phyloP scores from a whole-genome alignment of 257 asterid species.

The Ophiorrhiza pumila region DNA sequence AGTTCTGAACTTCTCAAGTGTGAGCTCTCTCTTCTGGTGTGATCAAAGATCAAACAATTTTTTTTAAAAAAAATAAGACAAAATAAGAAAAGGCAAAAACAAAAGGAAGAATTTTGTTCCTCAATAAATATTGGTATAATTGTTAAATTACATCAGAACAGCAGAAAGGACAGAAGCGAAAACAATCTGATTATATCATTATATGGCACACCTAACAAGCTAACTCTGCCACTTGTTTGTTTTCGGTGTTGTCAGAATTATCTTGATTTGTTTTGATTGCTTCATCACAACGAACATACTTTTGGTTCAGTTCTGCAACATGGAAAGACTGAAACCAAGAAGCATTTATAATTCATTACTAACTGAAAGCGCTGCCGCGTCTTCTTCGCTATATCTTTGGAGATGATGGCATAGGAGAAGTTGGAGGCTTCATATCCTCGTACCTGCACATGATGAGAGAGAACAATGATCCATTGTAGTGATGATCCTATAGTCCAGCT shows the following conservation, averaged over 20 bases:
- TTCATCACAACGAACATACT: neutral
- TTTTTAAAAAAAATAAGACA: too few species aligned
- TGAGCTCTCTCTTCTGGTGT: too few species aligned
- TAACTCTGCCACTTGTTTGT: neutral
- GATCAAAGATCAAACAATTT: too few species aligned
- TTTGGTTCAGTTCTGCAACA: neutral
- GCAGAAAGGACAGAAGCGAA: too few species aligned
- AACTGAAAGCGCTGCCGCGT: neutral
- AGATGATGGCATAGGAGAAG: conserved; percentile 57
- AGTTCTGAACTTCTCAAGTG: too few species aligned
- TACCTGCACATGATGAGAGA: conserved; percentile 41
- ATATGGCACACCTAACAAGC: too few species aligned
- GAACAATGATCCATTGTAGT: conserved; percentile 4
- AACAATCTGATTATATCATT: too few species aligned
- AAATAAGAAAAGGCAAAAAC: neutral
- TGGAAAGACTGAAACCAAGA: neutral
- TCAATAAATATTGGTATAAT: neutral
- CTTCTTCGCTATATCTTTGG: conserved; percentile 36
- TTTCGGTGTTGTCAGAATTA: neutral
- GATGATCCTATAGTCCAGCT: neutral
- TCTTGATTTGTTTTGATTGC: neutral
- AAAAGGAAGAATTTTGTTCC: neutral
- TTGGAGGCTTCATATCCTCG: conserved; percentile 83
- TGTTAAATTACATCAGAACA: too few species aligned
- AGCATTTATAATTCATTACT: neutral